Base-by-base conservation (phyloP, 2,329 filamentous ascomycete genomes). In the Eurotiales sp. region DNA sequence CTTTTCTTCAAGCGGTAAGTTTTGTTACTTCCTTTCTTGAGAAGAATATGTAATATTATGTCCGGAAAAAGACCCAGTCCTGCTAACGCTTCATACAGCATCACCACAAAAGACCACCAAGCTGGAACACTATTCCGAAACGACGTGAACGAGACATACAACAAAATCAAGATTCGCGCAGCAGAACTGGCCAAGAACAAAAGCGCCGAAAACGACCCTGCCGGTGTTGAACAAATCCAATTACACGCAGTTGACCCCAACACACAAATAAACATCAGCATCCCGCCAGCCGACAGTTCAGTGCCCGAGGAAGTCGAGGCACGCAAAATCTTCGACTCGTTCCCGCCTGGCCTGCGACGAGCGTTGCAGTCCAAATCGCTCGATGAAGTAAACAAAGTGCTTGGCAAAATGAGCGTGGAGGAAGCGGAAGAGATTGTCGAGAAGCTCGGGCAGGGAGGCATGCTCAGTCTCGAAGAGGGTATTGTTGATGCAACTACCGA, bases 401-500 rank as follows among this genome's bases (percentile, higher is more conserved):
- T 96, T 25, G 90, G 88, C 2, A 87, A 88, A 67, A 91, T 96
- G 90, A 87, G 82, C 59, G 87, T 96, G 1, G 85, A 89, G 25
- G 89, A 95, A 59, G 90, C 90, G 0, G 90, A 96, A 70, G 86
- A 90, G 60, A 75, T 95, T 44, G 88, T 96, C 15, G 86, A 84
- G 60, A 81, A 90, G 64, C 74, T 96, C 55, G 83, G 89, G 25
- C 80, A 93, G 73, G 90, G 90, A 14, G 89, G 88, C 32, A 92
- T 96, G 77, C 72, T 99, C 58, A 96, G 88, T 67, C 70, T 99
- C 46, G 90, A 97, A 68, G 85, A 96, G 64, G 85, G 95, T 45
- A 90, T 99, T 46, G 95, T 99, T 59, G 93, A 99, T 72, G 89
- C 90, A 1, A 99, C 90, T 41, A 95, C 92, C 2, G 86, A 90